Base-by-base conservation (phyloP, 768 basidiomycete species). In the Mycena kentingensis region DNA sequence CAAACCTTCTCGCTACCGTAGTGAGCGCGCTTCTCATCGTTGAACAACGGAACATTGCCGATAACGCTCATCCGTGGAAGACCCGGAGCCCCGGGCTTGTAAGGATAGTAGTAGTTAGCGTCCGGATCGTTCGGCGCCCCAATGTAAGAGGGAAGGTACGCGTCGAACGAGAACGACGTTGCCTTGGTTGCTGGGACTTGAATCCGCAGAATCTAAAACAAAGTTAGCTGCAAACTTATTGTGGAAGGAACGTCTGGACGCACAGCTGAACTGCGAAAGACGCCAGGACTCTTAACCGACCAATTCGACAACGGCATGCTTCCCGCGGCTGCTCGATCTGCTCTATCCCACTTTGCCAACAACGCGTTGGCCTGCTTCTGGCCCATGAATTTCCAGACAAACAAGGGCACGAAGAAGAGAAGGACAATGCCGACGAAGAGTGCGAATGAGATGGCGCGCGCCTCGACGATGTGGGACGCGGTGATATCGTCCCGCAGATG, bases 311-410 rank as follows among this genome's bases (percentile, higher is more conserved):
- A 27, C 42, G 49, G 50, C 58, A 63, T 42, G 35, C 67, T 55
- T 49, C 65, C 63, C 64, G 19, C 51, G 49, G 25, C 57, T 58
- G 24, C 46, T 37, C 26, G 45, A 65, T 80, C 81, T 55, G 70
- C 63, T 25, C 57, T 63, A 54, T 66, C 71, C 77, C 79, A 80
- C 43, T 66, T 63, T 24, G 62, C 57, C 3, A 74, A 60, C 63
- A 81, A 54, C 50, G 46, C 53, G 52, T 60, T 70, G 26, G 77
- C 72, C 22, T 72, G 72, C 24, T 60, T 57, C 50, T 69, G 74
- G 42, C 81, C 79, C 78, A 70, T 54, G 28, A 61, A 69, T 56
- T 83, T 83, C 79, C 80, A 83, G 21, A 75, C 36, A 34, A 71
- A 38, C 35, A 79, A 61, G 5, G 81, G 81, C 3, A 65, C 34